Conservation (phyloP, 345 rosid genomes). For the Corymbia maculata region DNA sequence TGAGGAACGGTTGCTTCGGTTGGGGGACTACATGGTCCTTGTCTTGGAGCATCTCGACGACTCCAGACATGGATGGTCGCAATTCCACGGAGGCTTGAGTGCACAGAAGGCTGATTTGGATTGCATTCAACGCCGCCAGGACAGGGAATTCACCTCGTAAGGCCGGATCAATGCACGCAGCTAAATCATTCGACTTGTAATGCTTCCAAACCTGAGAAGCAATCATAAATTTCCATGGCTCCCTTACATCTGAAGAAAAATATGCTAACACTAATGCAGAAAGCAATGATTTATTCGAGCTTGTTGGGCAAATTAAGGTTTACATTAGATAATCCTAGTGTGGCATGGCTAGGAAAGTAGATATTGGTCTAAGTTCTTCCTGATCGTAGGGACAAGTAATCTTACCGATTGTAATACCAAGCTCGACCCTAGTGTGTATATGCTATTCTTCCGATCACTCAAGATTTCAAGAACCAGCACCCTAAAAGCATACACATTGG, state of each 20-base stretch:
- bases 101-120: slow-evolving; percentile 63
- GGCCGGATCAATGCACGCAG: slow-evolving; percentile 23
- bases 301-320: no score
- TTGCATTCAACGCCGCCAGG: slow-evolving; percentile 38
- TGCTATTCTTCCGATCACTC: slow-evolving; percentile 49
- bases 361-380: no score
- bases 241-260: background rate
- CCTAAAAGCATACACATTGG: slow-evolving; percentile 41
- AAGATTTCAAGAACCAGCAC: slow-evolving; percentile 63
- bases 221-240: background rate
- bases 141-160: slow-evolving; percentile 13
- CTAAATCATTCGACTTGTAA: slow-evolving; percentile 25
- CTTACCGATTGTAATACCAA: slow-evolving; percentile 44
- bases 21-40: slow-evolving; percentile 18
- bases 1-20: slow-evolving; percentile 69
- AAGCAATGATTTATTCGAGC: background rate
- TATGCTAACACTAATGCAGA: background rate
- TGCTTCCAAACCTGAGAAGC: slow-evolving; percentile 56
- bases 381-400: background rate
- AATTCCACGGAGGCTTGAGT: slow-evolving; percentile 52
- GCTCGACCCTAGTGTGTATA: slow-evolving; percentile 37
- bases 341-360: no score
- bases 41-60: slow-evolving; percentile 38
- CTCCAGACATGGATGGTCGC: slow-evolving; percentile 55
- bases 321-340: no score